These are phyloP conservation scores for Aeschynomene evenia DNA, from an alignment of 306 rosid genomes.

Conservation along the genomic window DNA sequence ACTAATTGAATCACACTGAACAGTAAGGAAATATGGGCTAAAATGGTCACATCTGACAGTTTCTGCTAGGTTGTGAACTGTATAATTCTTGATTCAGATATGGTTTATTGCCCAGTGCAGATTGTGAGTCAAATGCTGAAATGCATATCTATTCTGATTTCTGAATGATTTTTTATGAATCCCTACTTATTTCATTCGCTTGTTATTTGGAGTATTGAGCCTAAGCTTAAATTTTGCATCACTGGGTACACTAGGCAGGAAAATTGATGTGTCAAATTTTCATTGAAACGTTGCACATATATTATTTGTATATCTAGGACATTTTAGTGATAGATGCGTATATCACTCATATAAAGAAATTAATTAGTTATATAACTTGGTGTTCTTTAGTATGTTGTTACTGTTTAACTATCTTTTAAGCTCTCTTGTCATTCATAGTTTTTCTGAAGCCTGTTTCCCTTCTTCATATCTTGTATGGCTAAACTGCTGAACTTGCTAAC, in stretches of 20 bases:
- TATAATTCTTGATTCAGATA: constrained; percentile 8
- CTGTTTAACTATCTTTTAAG: constrained; percentile 12
- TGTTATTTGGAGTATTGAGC: neutral
- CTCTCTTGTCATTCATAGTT: neutral
- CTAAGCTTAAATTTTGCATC: neutral
- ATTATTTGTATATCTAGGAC: neutral
- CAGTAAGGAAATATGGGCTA: neutral
- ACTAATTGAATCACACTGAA: neutral
- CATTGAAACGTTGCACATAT: neutral
- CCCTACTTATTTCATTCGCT: neutral
- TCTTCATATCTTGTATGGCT: neutral
- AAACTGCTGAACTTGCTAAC: constrained; percentile 21
- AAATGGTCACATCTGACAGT: neutral
- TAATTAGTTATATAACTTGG: neutral
- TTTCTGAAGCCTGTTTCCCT: constrained; percentile 13
- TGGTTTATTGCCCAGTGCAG: no score
- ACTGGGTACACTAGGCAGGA: neutral
- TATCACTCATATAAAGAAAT: neutral
- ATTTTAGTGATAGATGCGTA: neutral
- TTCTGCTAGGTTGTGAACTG: neutral
- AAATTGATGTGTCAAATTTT: neutral
- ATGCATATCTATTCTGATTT: neutral
- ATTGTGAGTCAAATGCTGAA: no score
- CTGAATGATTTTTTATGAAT: constrained; percentile 4
- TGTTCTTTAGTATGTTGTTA: neutral